Percentiles rank a stretch among this genome's conserved stretches.
Evolutionary conservation across 1,139 yeast species (phyloP).

Genomic region (Hemisphaericaspora subhashii): DNA sequence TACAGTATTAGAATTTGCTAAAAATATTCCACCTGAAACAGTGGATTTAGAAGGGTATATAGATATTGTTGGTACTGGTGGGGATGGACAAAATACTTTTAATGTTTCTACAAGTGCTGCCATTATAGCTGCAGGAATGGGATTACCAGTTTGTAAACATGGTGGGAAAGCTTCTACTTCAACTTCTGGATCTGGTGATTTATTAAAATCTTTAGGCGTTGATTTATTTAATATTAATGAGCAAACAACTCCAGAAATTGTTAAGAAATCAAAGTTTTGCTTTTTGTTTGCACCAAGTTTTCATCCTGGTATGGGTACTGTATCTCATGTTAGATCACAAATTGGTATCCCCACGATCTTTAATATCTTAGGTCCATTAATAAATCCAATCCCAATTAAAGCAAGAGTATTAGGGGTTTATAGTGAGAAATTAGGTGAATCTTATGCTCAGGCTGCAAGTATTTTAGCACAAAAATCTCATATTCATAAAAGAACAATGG

Average conservation of each 20-base stretch:
- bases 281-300: slow-evolving; percentile 91
- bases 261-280: slow-evolving; percentile 58
- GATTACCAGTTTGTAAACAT: slow-evolving; percentile 79
- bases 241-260: slow-evolving; percentile 63
- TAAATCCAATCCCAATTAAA: slow-evolving; percentile 84
- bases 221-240: slow-evolving; percentile 69
- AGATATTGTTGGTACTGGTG: slow-evolving; percentile 97
- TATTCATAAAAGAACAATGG: slow-evolving; percentile 61
- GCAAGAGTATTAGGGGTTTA: slow-evolving; percentile 90
- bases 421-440: slow-evolving; percentile 72
- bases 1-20: slow-evolving; percentile 64
- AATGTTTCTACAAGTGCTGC: slow-evolving; percentile 95
- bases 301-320: slow-evolving; percentile 89
- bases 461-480: slow-evolving; percentile 46
- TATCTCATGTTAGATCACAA: slow-evolving; percentile 71
- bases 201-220: slow-evolving; percentile 73
- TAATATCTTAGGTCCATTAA: slow-evolving; percentile 87
- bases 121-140: slow-evolving; percentile 90
- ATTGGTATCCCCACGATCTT: slow-evolving; percentile 91
- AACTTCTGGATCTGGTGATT: slow-evolving; percentile 89
- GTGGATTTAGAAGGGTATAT: slow-evolving; percentile 59
- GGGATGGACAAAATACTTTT: slow-evolving; percentile 96
- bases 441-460: slow-evolving; percentile 80
- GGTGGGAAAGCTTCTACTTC: slow-evolving; percentile 98
- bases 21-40: slow-evolving; percentile 40